A percentile compares a stretch with the other conserved stretches of the same genome.
Conservation (phyloP, 495 filamentous ascomycete genomes). For the Xylaria curta region DNA sequence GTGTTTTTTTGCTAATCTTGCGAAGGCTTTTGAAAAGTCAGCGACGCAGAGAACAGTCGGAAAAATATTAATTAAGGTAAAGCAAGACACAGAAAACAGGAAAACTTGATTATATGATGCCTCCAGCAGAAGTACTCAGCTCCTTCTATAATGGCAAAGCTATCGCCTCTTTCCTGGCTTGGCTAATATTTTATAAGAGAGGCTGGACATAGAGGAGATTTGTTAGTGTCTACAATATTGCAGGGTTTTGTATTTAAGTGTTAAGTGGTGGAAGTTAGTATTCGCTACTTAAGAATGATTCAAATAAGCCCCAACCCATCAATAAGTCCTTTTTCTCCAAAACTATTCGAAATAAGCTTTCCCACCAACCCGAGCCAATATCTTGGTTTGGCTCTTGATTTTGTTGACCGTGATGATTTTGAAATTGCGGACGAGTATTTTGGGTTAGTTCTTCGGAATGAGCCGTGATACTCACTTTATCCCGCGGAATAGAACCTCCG, state of each 20-base stretch:
- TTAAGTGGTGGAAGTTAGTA: not conserved
- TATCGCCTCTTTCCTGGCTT: not conserved
- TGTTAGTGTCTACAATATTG: not conserved
- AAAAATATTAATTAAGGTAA: constrained; percentile 31
- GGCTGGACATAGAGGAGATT: not conserved
- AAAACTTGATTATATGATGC: not conserved
- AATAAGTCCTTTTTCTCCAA: not conserved
- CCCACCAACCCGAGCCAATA: not conserved
- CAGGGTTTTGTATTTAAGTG: not conserved
- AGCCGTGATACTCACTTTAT: constrained; percentile 33
- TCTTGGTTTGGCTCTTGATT: not conserved
- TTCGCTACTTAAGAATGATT: not conserved
- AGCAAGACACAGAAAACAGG: not conserved
- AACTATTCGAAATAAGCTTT: not conserved
- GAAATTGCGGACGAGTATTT: no score
- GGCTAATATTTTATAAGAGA: not conserved
- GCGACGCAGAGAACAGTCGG: constrained; percentile 29
- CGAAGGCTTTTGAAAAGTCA: constrained; percentile 30
- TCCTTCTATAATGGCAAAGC: not conserved
- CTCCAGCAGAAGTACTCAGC: not conserved
- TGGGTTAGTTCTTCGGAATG: not conserved
- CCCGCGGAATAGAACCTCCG: constrained; percentile 45
- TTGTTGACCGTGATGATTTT: not conserved
- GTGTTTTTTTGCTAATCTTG: constrained; percentile 6
- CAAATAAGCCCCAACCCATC: not conserved